Evolutionary conservation across 192 early-diverging fungal species (phyloP), one percentile per base, ranked within the genome.

Genomic region (Thamnidium elegans): DNA sequence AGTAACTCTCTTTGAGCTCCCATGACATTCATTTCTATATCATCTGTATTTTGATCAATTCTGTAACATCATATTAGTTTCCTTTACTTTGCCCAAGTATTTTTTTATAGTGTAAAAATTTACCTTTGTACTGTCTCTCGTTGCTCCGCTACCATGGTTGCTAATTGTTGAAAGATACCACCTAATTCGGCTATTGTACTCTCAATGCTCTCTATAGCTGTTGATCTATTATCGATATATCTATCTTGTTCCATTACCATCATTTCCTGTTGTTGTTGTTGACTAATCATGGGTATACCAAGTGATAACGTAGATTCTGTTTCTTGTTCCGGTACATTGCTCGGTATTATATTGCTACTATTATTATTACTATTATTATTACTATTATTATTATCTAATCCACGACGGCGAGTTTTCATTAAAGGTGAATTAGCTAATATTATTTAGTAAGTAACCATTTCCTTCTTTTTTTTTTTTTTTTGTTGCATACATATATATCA

Each of bases 131-230:
- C 91, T 66, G 87, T 85, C 61, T 96, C 92, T 19, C 93, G 76
- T 71, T 96, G 94, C 55, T 87, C 89, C 11, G 91, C 87, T 5
- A 96, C 83, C 82, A 96, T 89, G 6, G 84, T 80, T 4, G 92
- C 91, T 64, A 96, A 84, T 66, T 94, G 87, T 61, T 87, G 87
- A 70, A 94, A 96, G 34, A 96, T 92, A 62, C 87, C 85, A 4
- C 92, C 92, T 15, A 98, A 86, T 68, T 99, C 97, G 0, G 95
- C 90, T 62, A 99, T 96, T 4, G 97, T 99, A 9, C 88, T 87
- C 73, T 99, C 96, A 67, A 99, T 98, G 7, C 92, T 92, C 67
- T 93, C 92, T 63, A 98, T 96, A 0, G 96, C 94, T 15, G 90
- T 88, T 4, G 89, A 85, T 43, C 97, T 86, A 64, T 86, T 88